These are phyloP conservation scores for Aspergillus coremiiformis DNA, from an alignment of 495 filamentous ascomycete genomes.

Conservation along the genomic window DNA sequence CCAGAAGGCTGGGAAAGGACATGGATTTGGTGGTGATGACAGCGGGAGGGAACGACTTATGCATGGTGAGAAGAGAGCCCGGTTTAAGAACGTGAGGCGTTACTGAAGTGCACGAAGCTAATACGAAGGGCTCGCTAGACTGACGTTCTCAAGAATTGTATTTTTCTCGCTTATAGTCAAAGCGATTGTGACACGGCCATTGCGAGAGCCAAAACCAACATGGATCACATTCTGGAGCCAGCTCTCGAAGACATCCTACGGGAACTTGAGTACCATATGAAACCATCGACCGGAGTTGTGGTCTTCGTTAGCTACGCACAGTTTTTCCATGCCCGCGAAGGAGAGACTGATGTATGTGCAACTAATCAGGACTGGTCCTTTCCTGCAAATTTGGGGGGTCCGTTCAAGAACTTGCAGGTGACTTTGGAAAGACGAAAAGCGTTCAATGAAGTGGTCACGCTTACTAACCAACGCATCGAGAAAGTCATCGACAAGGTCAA, in stretches of 20 bases:
- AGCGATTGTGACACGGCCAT: constrained; percentile 14
- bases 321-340: constrained; percentile 17
- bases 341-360: constrained; percentile 10
- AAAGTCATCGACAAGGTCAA: constrained; percentile 7
- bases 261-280: constrained; percentile 17
- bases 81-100: background rate
- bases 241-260: constrained; percentile 16
- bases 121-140: background rate
- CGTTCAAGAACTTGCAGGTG: constrained; percentile 3
- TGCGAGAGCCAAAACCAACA: constrained; percentile 13
- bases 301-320: constrained; percentile 20
- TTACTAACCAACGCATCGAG: constrained; percentile 16
- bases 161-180: constrained; percentile 13
- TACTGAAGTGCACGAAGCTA: background rate
- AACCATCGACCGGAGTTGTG: constrained; percentile 13
- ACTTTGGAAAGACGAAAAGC: constrained; percentile 13
- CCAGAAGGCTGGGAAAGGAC: constrained; percentile 1
- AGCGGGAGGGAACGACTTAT: constrained; percentile 29
- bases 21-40: constrained; percentile 26
- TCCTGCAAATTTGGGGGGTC: background rate
- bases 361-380: constrained; percentile 16
- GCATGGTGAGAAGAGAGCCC: constrained; percentile 11
- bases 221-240: constrained; percentile 14
- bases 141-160: constrained; percentile 18
- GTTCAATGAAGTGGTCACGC: constrained; percentile 20